A percentile compares a stretch with the other conserved stretches of the same genome.
These are phyloP conservation scores for Setaria italica DNA, from an alignment of 202 grass and related monocot genomes.

Conservation along the genomic window DNA sequence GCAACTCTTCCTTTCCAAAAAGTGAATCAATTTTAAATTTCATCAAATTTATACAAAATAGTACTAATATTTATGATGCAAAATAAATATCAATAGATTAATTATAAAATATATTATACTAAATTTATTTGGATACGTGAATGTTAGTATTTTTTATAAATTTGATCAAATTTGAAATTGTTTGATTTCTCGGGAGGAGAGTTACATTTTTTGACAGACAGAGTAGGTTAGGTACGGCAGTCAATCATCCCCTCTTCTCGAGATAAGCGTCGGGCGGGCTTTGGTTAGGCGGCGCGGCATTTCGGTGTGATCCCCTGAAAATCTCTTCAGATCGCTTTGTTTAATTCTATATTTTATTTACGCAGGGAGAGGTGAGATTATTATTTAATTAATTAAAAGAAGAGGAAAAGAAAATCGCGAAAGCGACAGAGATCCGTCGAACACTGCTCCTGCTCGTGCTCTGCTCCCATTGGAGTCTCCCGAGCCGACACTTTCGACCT, in stretches of 20 bases:
- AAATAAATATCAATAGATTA: too few relatives aligned
- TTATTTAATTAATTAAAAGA: not conserved
- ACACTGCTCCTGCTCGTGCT: constrained; percentile 7
- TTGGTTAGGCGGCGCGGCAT: not conserved
- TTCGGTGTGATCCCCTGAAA: not conserved
- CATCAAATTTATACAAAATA: too few relatives aligned
- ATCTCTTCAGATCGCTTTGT: not conserved
- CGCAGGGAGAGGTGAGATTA: not conserved
- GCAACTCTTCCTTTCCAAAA: too few relatives aligned
- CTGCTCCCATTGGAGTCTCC: not conserved
- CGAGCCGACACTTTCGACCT: not conserved
- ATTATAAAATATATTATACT: too few relatives aligned
- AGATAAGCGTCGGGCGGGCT: not conserved
- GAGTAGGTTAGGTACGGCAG: not conserved
- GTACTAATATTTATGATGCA: too few relatives aligned
- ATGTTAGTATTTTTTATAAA: too few relatives aligned
- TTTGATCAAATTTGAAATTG: too few relatives aligned
- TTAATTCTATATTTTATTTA: not conserved
- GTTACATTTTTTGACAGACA: too few relatives aligned
- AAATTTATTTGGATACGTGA: too few relatives aligned
- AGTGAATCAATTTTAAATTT: too few relatives aligned
- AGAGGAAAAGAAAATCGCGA: not conserved
- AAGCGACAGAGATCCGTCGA: constrained; percentile 18
- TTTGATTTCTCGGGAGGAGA: too few relatives aligned
- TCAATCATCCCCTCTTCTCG: not conserved